phyloP scores from a whole-genome alignment of 805 yeast species.

The Zygotorulaspora sp. region DNA sequence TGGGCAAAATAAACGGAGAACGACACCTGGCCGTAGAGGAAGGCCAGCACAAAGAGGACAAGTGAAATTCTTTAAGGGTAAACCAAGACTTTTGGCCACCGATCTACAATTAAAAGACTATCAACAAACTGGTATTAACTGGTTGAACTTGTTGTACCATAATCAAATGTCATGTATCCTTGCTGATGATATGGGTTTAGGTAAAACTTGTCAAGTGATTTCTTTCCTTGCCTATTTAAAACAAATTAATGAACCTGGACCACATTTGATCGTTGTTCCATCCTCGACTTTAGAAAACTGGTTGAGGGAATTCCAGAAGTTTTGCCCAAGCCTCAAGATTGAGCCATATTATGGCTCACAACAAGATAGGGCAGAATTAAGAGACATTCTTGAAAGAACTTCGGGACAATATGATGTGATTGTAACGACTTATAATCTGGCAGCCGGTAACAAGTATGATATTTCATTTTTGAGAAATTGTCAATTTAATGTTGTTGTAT shows the following conservation, averaged over 20 bases:
- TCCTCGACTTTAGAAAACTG: slow-evolving; percentile 95
- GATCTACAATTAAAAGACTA: slow-evolving; percentile 74
- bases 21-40: slow-evolving; percentile 9
- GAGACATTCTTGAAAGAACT: slow-evolving; percentile 57
- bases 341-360: slow-evolving; percentile 94
- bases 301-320: slow-evolving; percentile 89
- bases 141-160: slow-evolving; percentile 79
- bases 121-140: slow-evolving; percentile 95
- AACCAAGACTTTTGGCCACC: slow-evolving; percentile 63
- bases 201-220: slow-evolving; percentile 95
- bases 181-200: slow-evolving; percentile 99
- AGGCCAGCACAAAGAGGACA: slow-evolving; percentile 16
- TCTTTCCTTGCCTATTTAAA: slow-evolving; percentile 84
- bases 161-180: slow-evolving; percentile 82
- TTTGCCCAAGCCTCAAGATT: slow-evolving; percentile 75
- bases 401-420: slow-evolving; percentile 70
- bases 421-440: slow-evolving; percentile 90
- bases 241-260: slow-evolving; percentile 56
- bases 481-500: slow-evolving; percentile 81
- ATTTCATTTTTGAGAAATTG: slow-evolving; percentile 68
- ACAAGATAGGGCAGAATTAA: slow-evolving; percentile 75
- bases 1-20: slow-evolving; percentile 28
- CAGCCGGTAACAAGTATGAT: slow-evolving; percentile 82
- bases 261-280: slow-evolving; percentile 93
- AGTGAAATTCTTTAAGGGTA: slow-evolving; percentile 52